Conservation (phyloP, 371 early-diverging fungal species). For the Lichtheimia corymbifera region DNA sequence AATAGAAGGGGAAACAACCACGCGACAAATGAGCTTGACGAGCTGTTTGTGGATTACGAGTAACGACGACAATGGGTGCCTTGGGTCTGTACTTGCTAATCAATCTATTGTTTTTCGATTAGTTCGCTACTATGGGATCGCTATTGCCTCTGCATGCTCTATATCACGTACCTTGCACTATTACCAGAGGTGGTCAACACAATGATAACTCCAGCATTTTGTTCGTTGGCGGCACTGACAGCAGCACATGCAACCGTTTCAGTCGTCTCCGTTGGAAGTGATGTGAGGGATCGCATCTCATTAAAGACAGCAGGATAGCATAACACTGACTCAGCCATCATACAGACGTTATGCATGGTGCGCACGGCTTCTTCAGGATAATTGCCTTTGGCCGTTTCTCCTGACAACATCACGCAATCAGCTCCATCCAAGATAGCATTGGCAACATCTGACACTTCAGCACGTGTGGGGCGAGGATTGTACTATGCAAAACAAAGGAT, state of each 20-base stretch:
- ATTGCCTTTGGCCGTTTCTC: slow-evolving; percentile 96
- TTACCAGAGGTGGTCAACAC: slow-evolving; percentile 79
- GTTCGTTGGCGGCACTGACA: slow-evolving; percentile 86
- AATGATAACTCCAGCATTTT: slow-evolving; percentile 85
- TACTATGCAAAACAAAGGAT: slow-evolving; percentile 34
- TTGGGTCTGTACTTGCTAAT: slow-evolving; percentile 94
- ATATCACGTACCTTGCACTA: slow-evolving; percentile 85
- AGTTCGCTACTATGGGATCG: no score
- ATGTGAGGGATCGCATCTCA: slow-evolving; percentile 76
- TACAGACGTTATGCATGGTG: slow-evolving; percentile 78
- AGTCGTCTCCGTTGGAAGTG: slow-evolving; percentile 76
- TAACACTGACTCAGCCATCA: slow-evolving; percentile 75
- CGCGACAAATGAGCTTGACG: slow-evolving; percentile 86
- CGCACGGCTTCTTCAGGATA: slow-evolving; percentile 78
- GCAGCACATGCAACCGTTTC: slow-evolving; percentile 96
- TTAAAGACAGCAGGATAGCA: slow-evolving; percentile 80
- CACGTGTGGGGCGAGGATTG: slow-evolving; percentile 95
- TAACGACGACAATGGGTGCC: slow-evolving; percentile 90
- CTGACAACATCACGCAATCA: slow-evolving; percentile 98
- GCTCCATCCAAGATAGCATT: slow-evolving; percentile 97
- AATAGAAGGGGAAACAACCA: slow-evolving; percentile 92
- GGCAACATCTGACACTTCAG: slow-evolving; percentile 98
- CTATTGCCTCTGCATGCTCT: no score
- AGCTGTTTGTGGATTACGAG: slow-evolving; percentile 81
- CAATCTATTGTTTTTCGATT: slow-evolving; percentile 20